Base-by-base conservation (phyloP, 495 filamentous ascomycete species). In the Lindgomyces ingoldianus region DNA sequence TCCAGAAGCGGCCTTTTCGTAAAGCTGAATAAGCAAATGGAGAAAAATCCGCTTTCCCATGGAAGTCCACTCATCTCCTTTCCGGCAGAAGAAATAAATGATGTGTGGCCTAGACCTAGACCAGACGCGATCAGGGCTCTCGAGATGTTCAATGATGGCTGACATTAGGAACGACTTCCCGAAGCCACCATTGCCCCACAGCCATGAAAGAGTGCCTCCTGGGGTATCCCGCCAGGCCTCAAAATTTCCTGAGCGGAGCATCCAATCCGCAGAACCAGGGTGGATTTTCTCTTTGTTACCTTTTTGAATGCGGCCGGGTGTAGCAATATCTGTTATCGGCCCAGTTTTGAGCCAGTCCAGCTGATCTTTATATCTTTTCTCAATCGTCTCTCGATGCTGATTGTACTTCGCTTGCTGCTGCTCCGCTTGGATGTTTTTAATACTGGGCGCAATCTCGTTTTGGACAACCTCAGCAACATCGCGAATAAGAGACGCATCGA, bases 381-480 rank as follows among this genome's bases (percentile, higher is more conserved):
- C 9, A 19, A 49, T 49, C 8, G 9, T 19, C 46, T n/a, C 46
- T 8, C 8, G 9, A 19, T 24, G 8, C 8, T 18, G 14, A 10
- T 9, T 18, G 9, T 57, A 12, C 29, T 54, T 54, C 11, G 21
- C 10, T 12, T 24, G 18, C 10, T 10, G 4, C 29, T 54, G 50
- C 24, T 54, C 50, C 10, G 10, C 14, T 19, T 54, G 50, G 4
- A 54, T 54, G 12, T 54, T 25, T 24, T 54, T 54, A 25, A 54
- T 54, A 12, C 11, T n/a, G n/a, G n/a, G n/a, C n/a, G n/a, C n/a
- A n/a, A n/a, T n/a, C n/a, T n/a, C n/a, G n/a, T n/a, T n/a, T n/a
- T n/a, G n/a, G n/a, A n/a, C n/a, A n/a, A n/a, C n/a, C n/a, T n/a
- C n/a, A n/a, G n/a, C n/a, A n/a, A n/a, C n/a, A n/a, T n/a, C n/a